Conservation (phyloP, 2,329 filamentous ascomycete genomes). For the Aureobasidium sp. region DNA sequence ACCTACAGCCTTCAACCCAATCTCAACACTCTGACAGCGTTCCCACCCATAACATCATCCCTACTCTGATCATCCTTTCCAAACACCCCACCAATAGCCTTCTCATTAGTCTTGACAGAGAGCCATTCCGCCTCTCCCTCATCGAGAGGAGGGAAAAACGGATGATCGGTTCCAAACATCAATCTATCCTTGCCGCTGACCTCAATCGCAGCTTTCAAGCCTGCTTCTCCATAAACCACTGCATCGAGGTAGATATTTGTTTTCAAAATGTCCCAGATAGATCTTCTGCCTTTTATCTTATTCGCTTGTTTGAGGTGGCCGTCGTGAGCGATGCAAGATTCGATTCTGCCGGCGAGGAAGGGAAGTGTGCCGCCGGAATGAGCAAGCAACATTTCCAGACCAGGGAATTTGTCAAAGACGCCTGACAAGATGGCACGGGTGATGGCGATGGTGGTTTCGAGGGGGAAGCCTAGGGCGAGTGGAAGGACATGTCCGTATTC, state of each 20-base stretch:
- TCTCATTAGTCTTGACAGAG: conserved; percentile 68
- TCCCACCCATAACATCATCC: conserved; percentile 64
- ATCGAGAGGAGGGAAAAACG: conserved; percentile 82
- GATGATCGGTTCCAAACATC: conserved; percentile 86
- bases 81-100: conserved; percentile 62
- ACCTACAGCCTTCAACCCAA: conserved; percentile 21
- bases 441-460: conserved; percentile 94
- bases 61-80: conserved; percentile 45
- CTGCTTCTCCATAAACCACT: conserved; percentile 82
- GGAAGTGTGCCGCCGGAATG: conserved; percentile 92
- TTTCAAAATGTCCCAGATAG: conserved; percentile 70
- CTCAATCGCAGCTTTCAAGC: conserved; percentile 74
- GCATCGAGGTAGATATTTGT: conserved; percentile 91
- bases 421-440: conserved; percentile 86
- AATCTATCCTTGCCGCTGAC: conserved; percentile 74
- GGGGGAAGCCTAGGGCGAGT: conserved; percentile 86
- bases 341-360: conserved; percentile 88
- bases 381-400: conserved; percentile 79
- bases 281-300: conserved; percentile 61
- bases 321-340: conserved; percentile 89
- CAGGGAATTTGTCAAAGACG: conserved; percentile 80
- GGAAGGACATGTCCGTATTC: conserved; percentile 90
- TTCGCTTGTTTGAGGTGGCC: conserved; percentile 74
- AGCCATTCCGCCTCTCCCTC: conserved; percentile 73
- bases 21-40: conserved; percentile 61